phyloP scores from a whole-genome alignment of 139 green algal genomes.

The Chlamydomonas schloesseri region DNA sequence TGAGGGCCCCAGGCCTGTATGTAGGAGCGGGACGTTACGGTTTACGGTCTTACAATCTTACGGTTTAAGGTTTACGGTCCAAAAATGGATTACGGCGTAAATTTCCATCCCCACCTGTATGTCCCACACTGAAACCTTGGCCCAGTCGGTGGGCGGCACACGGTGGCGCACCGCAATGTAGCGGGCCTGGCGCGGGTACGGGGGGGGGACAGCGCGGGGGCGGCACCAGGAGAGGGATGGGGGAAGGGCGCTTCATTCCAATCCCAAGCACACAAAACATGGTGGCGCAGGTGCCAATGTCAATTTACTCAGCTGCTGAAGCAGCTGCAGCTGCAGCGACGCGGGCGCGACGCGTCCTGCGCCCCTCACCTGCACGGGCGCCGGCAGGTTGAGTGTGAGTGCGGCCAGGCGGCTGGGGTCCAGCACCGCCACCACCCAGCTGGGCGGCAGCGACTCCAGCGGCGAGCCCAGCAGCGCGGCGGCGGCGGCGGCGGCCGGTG shows the following conservation, averaged over 20 bases:
- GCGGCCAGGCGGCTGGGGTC: neutral
- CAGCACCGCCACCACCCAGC: neutral
- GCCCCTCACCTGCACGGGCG: neutral
- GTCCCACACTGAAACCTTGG: slow-evolving; percentile 31
- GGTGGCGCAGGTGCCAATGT: too few relatives aligned
- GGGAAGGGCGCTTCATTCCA: too few relatives aligned
- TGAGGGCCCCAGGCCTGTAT: slow-evolving; percentile 6
- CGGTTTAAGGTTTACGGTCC: too few relatives aligned
- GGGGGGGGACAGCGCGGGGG: neutral
- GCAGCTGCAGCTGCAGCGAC: too few relatives aligned
- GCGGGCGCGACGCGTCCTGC: too few relatives aligned
- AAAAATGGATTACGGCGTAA: too few relatives aligned
- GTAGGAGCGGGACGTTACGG: too few relatives aligned
- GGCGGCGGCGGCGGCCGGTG: too few relatives aligned
- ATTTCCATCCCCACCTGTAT: too few relatives aligned
- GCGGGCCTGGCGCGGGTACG: neutral
- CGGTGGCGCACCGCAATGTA: slow-evolving; percentile 14
- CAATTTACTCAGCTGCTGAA: too few relatives aligned
- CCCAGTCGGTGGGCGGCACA: neutral
- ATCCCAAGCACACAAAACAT: too few relatives aligned
- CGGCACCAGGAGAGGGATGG: neutral
- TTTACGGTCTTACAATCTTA: too few relatives aligned
- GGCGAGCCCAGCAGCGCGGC: neutral
- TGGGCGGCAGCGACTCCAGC: neutral
- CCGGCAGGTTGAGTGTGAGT: neutral